A percentile compares a stretch with the other conserved stretches of the same genome.
Conservation (phyloP, 805 yeast genomes). For the Metschnikowia vanudenii region DNA sequence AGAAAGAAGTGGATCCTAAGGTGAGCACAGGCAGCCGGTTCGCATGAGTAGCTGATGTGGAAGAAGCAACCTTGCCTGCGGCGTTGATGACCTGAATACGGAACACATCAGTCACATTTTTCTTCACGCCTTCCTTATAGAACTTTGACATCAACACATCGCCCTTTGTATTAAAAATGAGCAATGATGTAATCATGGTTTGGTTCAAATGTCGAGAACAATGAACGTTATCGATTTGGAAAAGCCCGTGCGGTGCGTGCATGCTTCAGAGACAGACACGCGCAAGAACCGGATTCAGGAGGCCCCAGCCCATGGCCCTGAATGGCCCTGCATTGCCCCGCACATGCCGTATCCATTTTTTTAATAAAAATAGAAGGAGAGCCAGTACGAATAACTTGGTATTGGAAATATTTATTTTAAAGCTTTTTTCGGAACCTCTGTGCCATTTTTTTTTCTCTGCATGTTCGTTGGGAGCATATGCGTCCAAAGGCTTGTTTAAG, state of each 20-base stretch:
- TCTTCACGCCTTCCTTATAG: conserved; percentile 70
- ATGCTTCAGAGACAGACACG: not conserved
- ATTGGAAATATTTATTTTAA: no score
- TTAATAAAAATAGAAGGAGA: no score
- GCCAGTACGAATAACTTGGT: no score
- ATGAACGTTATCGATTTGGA: not conserved
- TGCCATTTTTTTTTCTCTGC: no score
- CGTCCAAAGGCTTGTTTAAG: no score
- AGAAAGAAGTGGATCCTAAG: conserved; percentile 87
- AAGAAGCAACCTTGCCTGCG: conserved; percentile 23
- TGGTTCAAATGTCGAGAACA: not conserved
- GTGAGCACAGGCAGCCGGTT: conserved; percentile 56
- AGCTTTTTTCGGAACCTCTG: no score
- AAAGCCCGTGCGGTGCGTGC: not conserved
- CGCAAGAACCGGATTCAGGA: no score
- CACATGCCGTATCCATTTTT: no score
- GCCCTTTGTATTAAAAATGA: conserved; percentile 75
- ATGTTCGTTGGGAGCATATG: no score
- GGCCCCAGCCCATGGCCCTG: no score
- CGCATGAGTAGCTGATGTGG: conserved; percentile 21
- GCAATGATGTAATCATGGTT: conserved; percentile 77
- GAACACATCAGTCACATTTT: conserved; percentile 82
- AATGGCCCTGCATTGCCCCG: no score
- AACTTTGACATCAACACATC: conserved; percentile 77
- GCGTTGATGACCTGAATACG: conserved; percentile 86